Evolutionary conservation across 345 rosid genomes (phyloP).

Genomic region (Aquilaria sinensis): DNA sequence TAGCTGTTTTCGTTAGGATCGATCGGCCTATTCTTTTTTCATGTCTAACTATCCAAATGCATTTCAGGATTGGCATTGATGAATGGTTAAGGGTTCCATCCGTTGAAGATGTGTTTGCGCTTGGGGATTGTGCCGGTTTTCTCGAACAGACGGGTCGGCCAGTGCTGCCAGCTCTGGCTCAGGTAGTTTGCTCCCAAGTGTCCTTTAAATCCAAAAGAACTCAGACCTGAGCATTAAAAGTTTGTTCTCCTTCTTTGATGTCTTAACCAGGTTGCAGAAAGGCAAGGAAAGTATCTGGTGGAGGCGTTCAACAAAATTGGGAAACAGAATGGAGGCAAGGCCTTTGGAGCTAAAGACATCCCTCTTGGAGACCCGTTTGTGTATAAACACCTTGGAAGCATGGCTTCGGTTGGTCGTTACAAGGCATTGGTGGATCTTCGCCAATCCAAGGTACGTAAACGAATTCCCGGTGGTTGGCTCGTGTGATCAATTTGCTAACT

Average conservation of each 20-base stretch:
- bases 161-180: constrained; percentile 73
- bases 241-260: not conserved
- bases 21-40: not conserved
- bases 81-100: constrained; percentile 54
- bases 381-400: constrained; percentile 62
- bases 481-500: no score
- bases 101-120: constrained; percentile 58
- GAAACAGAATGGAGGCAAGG: constrained; percentile 47
- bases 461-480: no score
- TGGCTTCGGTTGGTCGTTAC: constrained; percentile 69
- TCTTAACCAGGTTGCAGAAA: constrained; percentile 52
- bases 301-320: constrained; percentile 45
- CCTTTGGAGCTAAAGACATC: constrained; percentile 31
- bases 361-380: constrained; percentile 52
- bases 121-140: constrained; percentile 75
- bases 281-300: constrained; percentile 60
- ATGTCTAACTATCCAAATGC: not conserved
- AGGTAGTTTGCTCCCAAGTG: constrained; percentile 25
- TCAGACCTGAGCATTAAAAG: not conserved
- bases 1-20: not conserved
- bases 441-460: constrained; percentile 41
- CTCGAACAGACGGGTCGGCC: constrained; percentile 64
- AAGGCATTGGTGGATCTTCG: constrained; percentile 72
- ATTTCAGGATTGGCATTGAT: constrained; percentile 55
- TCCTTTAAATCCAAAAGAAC: not conserved